Evolutionary conservation across 2,329 filamentous ascomycete genomes (phyloP), one percentile per base, ranked within the genome.

Genomic region (Trichophyton benhamiae): DNA sequence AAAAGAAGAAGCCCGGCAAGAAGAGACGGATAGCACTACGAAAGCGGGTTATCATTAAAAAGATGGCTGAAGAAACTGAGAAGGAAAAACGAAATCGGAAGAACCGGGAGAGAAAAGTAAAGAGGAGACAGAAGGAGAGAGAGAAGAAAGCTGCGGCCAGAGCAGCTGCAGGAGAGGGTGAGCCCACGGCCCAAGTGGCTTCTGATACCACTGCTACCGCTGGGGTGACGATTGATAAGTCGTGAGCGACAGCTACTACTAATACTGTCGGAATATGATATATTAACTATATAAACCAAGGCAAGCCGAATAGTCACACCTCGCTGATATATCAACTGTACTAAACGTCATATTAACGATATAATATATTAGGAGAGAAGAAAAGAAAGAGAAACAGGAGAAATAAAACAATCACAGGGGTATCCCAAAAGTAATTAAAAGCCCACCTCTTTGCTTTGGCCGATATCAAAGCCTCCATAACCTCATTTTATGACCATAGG

Each of bases 1-100:
- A 59, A n/a, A 68, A 68, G 44, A 76, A 72, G 61, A 77, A 76
- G 65, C 74, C 75, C 0, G 75, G 75, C 8, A 77, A 77, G 63
- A 77, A 76, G 66, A 69, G 74, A 1, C 74, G 75, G 8, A 67
- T 76, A 11, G 68, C 74, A 25, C 61, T 76, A 38, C 74, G 75
- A 48, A 76, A 74, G 64, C 68, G 68, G 4, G 62, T 66, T 3
- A 66, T 66, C 1, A 67, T 67, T 5, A 71, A 70, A 6, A 65
- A 70, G 55, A 64, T 64, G 52, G 71, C 64, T 2, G 62, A 66
- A 49, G 64, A 63, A 22, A 62, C 62, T 1, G 65, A 66, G 17
- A 66, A 61, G 33, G 64, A 67, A 38, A 67, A 67, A 41, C 33
- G 65, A 30, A 62, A 60, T 42, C 61, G 59, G 44, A 61, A 65